Evolutionary conservation across 2,329 filamentous ascomycete species (phyloP).

Genomic region (Teratosphaeria epicoccoides): DNA sequence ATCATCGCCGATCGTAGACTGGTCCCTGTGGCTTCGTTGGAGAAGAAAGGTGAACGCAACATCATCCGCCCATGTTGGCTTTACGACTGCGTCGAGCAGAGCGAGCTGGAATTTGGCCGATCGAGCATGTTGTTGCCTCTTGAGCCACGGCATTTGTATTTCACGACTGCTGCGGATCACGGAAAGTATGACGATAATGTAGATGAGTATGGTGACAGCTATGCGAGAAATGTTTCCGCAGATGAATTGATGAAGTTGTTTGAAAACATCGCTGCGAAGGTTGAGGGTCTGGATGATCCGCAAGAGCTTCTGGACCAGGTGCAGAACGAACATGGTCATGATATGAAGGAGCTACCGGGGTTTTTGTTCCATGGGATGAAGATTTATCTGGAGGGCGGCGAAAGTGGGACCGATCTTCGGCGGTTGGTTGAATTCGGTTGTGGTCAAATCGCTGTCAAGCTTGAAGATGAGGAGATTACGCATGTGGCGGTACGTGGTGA

Average conservation of each 20-base stretch:
- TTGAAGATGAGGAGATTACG: slow-evolving; percentile 50
- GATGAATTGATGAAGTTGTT: slow-evolving; percentile 51
- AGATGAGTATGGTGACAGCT: slow-evolving; percentile 77
- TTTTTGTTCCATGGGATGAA: slow-evolving; percentile 42
- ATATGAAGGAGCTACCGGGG: slow-evolving; percentile 40
- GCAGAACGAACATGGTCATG: slow-evolving; percentile 43
- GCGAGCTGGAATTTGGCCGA: slow-evolving; percentile 42
- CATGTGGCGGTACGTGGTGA: slow-evolving; percentile 53
- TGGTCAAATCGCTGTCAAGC: slow-evolving; percentile 42
- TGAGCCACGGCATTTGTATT: slow-evolving; percentile 61
- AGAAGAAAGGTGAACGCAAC: slow-evolving; percentile 59
- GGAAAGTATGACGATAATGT: slow-evolving; percentile 50
- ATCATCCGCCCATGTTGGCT: slow-evolving; percentile 77
- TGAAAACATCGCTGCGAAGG: slow-evolving; percentile 41
- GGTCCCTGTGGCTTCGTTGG: slow-evolving; percentile 73
- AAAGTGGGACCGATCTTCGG: background rate
- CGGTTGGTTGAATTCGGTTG: slow-evolving; percentile 52
- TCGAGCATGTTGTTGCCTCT: slow-evolving; percentile 52
- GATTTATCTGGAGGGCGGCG: slow-evolving; percentile 33
- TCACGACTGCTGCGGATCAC: slow-evolving; percentile 48
- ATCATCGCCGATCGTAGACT: slow-evolving; percentile 68
- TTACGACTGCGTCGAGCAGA: slow-evolving; percentile 62
- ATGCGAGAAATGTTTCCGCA: slow-evolving; percentile 55
- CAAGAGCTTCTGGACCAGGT: slow-evolving; percentile 46
- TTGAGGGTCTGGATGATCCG: slow-evolving; percentile 36